Evolutionary conservation across 2,329 filamentous ascomycete genomes (phyloP).

Genomic region (Orbilia ellipsospora): DNA sequence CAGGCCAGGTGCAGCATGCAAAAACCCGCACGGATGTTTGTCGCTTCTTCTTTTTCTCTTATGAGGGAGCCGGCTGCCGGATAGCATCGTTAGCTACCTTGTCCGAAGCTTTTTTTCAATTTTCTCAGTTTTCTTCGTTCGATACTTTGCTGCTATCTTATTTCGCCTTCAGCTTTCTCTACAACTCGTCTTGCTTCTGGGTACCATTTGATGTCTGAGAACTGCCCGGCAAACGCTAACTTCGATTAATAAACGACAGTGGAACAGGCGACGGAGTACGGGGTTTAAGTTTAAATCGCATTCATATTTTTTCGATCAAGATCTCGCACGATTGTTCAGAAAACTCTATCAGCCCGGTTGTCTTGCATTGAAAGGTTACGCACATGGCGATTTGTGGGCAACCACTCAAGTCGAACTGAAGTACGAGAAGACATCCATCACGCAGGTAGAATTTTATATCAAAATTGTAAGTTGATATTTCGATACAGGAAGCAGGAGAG

Average conservation of each 20-base stretch:
- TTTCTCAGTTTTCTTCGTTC: not conserved
- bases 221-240: too few relatives aligned
- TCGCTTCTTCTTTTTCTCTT: constrained; percentile 1
- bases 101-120: too few relatives aligned
- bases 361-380: not conserved
- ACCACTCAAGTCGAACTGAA: too few relatives aligned
- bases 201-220: not conserved
- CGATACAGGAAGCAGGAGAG: too few relatives aligned
- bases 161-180: not conserved
- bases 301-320: not conserved
- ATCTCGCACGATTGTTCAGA: not conserved
- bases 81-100: not conserved
- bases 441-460: too few relatives aligned
- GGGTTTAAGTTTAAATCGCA: not conserved
- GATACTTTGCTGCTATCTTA: not conserved
- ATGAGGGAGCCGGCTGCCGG: constrained; percentile 13
- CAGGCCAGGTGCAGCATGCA: constrained; percentile 37
- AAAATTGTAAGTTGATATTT: too few relatives aligned
- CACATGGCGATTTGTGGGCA: not conserved
- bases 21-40: constrained; percentile 47
- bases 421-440: too few relatives aligned
- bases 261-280: too few relatives aligned
- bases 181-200: not conserved
- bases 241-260: too few relatives aligned
- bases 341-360: too few relatives aligned